Conservation (phyloP, 192 early-diverging fungal genomes). For the Coemansia sp. region DNA sequence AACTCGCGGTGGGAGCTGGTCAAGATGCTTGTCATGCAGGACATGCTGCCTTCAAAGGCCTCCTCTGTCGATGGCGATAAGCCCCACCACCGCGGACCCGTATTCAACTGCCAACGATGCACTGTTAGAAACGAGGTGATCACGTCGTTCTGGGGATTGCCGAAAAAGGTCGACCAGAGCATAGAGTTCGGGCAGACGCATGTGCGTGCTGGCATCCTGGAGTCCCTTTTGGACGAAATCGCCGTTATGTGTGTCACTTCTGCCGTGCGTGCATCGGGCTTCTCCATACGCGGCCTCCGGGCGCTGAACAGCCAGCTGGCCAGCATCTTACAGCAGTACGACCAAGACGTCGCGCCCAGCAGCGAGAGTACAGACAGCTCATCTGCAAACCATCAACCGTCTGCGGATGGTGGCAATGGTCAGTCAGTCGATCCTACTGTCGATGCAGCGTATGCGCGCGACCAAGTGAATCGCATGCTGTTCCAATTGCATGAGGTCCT, state of each 20-base stretch:
- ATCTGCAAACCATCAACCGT: not conserved
- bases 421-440: not conserved
- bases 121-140: slow-evolving; percentile 49
- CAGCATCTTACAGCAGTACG: slow-evolving; percentile 22
- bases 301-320: slow-evolving; percentile 34
- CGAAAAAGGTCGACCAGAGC: slow-evolving; percentile 47
- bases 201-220: slow-evolving; percentile 40
- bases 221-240: slow-evolving; percentile 44
- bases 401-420: not conserved
- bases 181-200: slow-evolving; percentile 42
- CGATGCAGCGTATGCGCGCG: slow-evolving; percentile 10
- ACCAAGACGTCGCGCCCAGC: not conserved
- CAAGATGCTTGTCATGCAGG: slow-evolving; percentile 53
- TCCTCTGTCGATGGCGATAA: slow-evolving; percentile 19
- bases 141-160: slow-evolving; percentile 54
- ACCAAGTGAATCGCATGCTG: slow-evolving; percentile 32
- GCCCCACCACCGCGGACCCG: slow-evolving; percentile 44
- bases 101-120: slow-evolving; percentile 39
- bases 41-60: slow-evolving; percentile 37
- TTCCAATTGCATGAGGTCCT: slow-evolving; percentile 48
- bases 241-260: slow-evolving; percentile 39
- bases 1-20: slow-evolving; percentile 56
- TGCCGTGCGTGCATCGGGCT: slow-evolving; percentile 12
- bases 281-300: slow-evolving; percentile 28
- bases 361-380: not conserved